Base-by-base conservation (phyloP, 169 alveolate genomes). In the Eimeria necatrix region DNA sequence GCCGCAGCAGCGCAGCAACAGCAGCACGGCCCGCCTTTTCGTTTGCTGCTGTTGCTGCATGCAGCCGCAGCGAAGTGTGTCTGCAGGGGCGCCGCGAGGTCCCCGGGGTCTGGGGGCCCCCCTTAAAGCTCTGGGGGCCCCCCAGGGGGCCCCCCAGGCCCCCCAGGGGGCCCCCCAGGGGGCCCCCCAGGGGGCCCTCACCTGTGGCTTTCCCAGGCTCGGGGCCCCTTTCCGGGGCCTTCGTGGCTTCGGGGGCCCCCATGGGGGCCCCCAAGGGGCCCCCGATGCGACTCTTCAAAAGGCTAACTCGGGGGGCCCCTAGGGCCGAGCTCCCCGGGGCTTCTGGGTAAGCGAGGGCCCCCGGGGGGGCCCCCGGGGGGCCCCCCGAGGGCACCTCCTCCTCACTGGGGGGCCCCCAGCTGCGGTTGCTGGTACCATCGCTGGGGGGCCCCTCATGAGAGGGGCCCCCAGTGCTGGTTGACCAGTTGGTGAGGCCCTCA, bases 21-120 rank as follows among this genome's bases (percentile, higher is more conserved):
- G 9, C 70, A 59, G 68, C 12, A 16, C 16, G 70, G 70, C 12
- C 46, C 16, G 10, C 49, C 18, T 60, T 59, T n/a, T 73, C 87
- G 20, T 9, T 53, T 18, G 76, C 91, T 1, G 83, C 92, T 60
- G 61, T 46, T 7, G 53, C 41, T 46, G 86, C 46, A 0, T 73
- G 46, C 84, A 76, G 83, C 22, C 16, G 95, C 91, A 41, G 64
- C 76, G 76, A 92, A 80, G 20, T 46, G 73, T 80, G 93, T 51
- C 18, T 32, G 41, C 41, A 41, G 16, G n/a, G 88, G 22, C 73
- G n/a, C 20, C 56, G 6, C 4, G 22, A 73, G 52, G 84, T 6
- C 52, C 20, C 84, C 52, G 9, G 48, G 53, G 53, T 46, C 84
- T 8, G 12, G 6, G n/a, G 49, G 52, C 56, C n/a, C 84, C 26